Percentiles rank a stretch among this genome's conserved stretches.
These are phyloP conservation scores for Puccinia polysora DNA, from an alignment of 1,284 basidiomycete species.

Conservation along the genomic window DNA sequence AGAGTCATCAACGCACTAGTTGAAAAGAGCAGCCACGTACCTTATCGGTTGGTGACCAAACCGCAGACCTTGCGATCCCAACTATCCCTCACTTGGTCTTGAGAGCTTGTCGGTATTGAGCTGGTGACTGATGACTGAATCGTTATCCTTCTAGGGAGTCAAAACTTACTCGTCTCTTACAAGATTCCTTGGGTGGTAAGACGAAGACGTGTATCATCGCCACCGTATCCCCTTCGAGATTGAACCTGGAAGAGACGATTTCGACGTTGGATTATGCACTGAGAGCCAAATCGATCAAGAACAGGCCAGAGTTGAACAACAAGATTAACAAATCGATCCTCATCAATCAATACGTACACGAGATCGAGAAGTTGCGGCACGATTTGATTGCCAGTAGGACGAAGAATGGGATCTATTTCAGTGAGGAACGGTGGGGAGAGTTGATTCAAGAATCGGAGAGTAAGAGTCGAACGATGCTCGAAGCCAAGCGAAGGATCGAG, in stretches of 20 bases:
- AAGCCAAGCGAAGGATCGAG: constrained; percentile 73
- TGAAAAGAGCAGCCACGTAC: constrained; percentile 79
- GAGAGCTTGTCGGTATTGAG: background rate
- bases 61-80: background rate
- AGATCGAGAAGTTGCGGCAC: constrained; percentile 87
- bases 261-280: constrained; percentile 97
- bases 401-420: constrained; percentile 90
- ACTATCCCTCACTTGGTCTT: background rate
- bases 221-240: constrained; percentile 82
- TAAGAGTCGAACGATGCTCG: constrained; percentile 68
- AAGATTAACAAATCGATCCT: constrained; percentile 87
- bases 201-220: constrained; percentile 99
- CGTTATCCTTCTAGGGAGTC: constrained; percentile 54
- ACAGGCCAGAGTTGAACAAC: constrained; percentile 91
- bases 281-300: constrained; percentile 90
- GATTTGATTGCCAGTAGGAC: constrained; percentile 84
- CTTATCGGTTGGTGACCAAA: constrained; percentile 65
- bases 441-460: constrained; percentile 72
- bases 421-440: constrained; percentile 80
- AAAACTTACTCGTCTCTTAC: constrained; percentile 91
- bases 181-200: constrained; percentile 96
- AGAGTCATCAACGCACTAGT: constrained; percentile 96
- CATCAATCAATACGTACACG: constrained; percentile 88
- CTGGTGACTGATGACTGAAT: background rate
- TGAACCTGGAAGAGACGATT: constrained; percentile 93